A percentile compares a stretch with the other conserved stretches of the same genome.
Evolutionary conservation across 305 asterid genomes (phyloP).

Genomic region (Petunia hybrid): DNA sequence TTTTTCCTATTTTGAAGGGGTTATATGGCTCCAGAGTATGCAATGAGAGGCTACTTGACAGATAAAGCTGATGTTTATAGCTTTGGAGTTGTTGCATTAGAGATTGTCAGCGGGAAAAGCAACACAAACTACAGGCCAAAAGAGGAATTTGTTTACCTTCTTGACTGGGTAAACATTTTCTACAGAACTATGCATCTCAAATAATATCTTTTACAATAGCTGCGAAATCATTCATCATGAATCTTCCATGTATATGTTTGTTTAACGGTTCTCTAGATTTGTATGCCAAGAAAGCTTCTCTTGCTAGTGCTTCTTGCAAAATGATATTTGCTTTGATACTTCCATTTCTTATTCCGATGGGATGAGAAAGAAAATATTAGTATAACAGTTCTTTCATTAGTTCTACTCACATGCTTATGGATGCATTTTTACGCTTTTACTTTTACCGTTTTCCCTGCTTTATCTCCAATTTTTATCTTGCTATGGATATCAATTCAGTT

Average conservation of each 20-base stretch:
- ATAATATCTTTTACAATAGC: not conserved
- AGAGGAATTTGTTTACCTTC: slow-evolving; percentile 91
- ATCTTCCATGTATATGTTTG: not conserved
- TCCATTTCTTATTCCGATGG: not conserved
- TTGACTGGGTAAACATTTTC: slow-evolving; percentile 75
- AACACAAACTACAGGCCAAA: slow-evolving; percentile 84
- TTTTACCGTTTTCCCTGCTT: not conserved
- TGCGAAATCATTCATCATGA: not conserved
- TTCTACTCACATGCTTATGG: not conserved
- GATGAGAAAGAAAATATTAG: not conserved
- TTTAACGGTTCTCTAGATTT: not conserved
- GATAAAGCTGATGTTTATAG: slow-evolving; percentile 97
- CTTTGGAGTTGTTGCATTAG: slow-evolving; percentile 81
- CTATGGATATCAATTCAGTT: not conserved
- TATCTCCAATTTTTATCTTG: not conserved
- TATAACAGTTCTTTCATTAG: not conserved
- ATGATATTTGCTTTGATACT: not conserved
- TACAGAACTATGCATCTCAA: not conserved
- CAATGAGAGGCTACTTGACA: slow-evolving; percentile 90
- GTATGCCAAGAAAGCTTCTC: not conserved
- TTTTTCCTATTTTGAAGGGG: slow-evolving; percentile 56
- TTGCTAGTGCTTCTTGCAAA: not conserved
- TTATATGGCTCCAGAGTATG: slow-evolving; percentile 97
- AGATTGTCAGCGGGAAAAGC: slow-evolving; percentile 91
- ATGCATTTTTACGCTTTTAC: not conserved